These are phyloP conservation scores for Claviceps paspali DNA, from an alignment of 2,329 filamentous ascomycete species.

Conservation along the genomic window DNA sequence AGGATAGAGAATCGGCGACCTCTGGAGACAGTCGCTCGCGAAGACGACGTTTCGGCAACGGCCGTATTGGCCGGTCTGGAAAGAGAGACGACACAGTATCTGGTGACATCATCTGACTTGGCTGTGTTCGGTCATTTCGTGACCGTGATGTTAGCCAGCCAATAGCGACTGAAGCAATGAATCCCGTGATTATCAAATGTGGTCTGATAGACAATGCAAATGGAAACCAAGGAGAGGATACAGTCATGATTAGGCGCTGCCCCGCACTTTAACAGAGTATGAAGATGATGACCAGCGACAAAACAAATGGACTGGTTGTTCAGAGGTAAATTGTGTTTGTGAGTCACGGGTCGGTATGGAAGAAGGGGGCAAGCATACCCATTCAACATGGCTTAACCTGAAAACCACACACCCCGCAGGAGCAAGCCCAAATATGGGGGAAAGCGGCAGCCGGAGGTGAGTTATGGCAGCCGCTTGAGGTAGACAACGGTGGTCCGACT, in stretches of 20 bases:
- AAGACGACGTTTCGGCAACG: constrained; percentile 75
- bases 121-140: constrained; percentile 19
- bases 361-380: constrained; percentile 22
- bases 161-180: constrained; percentile 8
- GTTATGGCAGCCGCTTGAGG: neutral
- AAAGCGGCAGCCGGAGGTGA: constrained; percentile 6
- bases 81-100: constrained; percentile 71
- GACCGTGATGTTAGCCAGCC: constrained; percentile 15
- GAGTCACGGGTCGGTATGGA: constrained; percentile 2
- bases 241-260: constrained; percentile 3
- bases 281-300: neutral
- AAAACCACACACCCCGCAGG: constrained; percentile 7
- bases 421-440: constrained; percentile 9
- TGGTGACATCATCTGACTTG: constrained; percentile 42
- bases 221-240: constrained; percentile 1
- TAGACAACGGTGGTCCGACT: neutral
- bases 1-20: constrained; percentile 66
- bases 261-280: constrained; percentile 4
- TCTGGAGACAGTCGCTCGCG: constrained; percentile 79
- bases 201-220: constrained; percentile 3
- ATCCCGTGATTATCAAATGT: constrained; percentile 6
- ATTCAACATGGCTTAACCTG: constrained; percentile 16
- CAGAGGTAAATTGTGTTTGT: neutral
- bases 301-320: neutral
- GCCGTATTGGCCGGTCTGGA: constrained; percentile 83